phyloP scores from a whole-genome alignment of 164 flowering plant genomes.

The Tetracentron sinense region DNA sequence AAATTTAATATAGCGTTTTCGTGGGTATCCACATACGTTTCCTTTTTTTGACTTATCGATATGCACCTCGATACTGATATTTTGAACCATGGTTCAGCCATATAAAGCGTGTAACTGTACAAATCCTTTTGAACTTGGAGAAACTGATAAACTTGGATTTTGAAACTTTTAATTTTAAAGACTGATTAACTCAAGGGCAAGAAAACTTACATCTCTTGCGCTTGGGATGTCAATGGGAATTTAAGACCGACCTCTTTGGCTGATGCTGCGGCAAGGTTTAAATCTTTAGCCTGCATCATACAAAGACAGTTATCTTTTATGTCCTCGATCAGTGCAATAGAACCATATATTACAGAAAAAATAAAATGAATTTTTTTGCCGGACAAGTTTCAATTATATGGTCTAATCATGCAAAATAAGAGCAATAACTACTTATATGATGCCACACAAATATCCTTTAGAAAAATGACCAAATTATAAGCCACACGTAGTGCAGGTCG shows the following conservation, averaged over 20 bases:
- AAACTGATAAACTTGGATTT: too few relatives aligned
- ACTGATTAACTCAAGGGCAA: neutral
- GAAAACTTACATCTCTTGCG: conserved; percentile 57
- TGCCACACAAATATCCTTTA: neutral
- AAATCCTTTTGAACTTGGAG: too few relatives aligned
- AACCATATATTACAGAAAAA: neutral
- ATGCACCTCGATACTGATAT: too few relatives aligned
- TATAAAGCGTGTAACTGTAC: too few relatives aligned
- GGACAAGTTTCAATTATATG: neutral
- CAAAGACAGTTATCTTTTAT: conserved; percentile 1
- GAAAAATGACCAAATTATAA: neutral
- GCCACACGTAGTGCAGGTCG: neutral
- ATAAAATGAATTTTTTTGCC: too few relatives aligned
- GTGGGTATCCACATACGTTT: too few relatives aligned
- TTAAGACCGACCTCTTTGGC: conserved; percentile 52
- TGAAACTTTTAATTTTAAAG: neutral
- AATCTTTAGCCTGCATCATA: conserved; percentile 69
- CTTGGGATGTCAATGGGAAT: conserved; percentile 55
- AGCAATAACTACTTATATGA: neutral
- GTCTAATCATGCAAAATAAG: neutral
- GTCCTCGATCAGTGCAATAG: neutral
- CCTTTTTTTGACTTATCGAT: too few relatives aligned
- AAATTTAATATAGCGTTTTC: too few relatives aligned
- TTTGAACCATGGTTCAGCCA: too few relatives aligned
- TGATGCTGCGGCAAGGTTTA: conserved; percentile 64